These are phyloP conservation scores for Rhodosporidiobolus sp. DNA, from an alignment of 768 basidiomycete species.

Conservation along the genomic window DNA sequence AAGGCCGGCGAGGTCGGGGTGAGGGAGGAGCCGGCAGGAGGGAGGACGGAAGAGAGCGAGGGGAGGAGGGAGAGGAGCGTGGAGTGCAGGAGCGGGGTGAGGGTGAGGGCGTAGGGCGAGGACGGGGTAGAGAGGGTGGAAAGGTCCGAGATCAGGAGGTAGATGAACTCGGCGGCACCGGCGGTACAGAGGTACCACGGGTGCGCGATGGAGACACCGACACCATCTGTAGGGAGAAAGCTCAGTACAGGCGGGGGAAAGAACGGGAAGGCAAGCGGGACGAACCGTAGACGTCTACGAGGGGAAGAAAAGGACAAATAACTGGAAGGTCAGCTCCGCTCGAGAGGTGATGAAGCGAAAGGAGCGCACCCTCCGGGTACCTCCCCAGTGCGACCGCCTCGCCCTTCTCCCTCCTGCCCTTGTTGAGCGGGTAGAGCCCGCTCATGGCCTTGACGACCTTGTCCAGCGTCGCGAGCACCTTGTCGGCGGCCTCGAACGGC, in stretches of 20 bases:
- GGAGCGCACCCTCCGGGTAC: slow-evolving; percentile 16
- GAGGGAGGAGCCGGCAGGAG: not conserved
- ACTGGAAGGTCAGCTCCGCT: not conserved
- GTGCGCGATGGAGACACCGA: slow-evolving; percentile 35
- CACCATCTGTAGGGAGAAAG: slow-evolving; percentile 26
- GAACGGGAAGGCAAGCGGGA: not conserved
- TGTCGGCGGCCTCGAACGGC: slow-evolving; percentile 20
- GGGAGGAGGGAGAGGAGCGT: slow-evolving; percentile 21
- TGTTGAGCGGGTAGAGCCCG: slow-evolving; percentile 39
- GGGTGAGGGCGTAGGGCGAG: not conserved
- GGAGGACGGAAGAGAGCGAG: not conserved
- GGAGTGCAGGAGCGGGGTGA: slow-evolving; percentile 20
- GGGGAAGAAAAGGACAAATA: not conserved
- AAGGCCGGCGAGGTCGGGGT: not conserved
- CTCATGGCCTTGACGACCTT: slow-evolving; percentile 29
- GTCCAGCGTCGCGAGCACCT: slow-evolving; percentile 35
- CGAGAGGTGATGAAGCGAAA: not conserved
- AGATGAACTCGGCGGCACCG: slow-evolving; percentile 41
- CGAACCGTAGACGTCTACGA: slow-evolving; percentile 41
- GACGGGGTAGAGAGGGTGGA: not conserved
- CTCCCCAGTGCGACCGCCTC: slow-evolving; percentile 37
- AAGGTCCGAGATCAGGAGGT: slow-evolving; percentile 19
- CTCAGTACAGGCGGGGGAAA: not conserved
- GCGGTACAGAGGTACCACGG: slow-evolving; percentile 42
- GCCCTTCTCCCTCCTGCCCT: slow-evolving; percentile 3